Evolutionary conservation across 805 yeast genomes (phyloP), one percentile per base, ranked within the genome.

Genomic region (Hanseniaspora jakobsenii): DNA sequence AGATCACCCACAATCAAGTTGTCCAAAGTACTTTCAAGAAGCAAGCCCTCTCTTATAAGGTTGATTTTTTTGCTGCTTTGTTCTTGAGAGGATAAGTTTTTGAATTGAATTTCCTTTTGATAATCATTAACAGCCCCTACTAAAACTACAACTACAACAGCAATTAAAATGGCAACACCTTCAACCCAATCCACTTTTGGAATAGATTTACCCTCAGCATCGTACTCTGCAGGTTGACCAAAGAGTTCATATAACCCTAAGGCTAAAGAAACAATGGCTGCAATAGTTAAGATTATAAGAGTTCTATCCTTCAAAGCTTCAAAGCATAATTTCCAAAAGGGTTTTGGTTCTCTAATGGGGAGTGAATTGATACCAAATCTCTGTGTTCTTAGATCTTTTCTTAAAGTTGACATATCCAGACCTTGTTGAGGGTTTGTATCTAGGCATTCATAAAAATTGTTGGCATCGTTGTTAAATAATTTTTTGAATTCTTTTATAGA

Each of bases 141-240:
- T 2, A 84, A 51, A 4, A 89, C 95, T 27, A 91, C 97, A 48
- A 91, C 89, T 4, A 75, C 55, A 19, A 91, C 82, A 17, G 99
- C 99, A 3, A 81, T 81, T 53, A 91, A 73, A 57, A 91, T 91
- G 32, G 98, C 99, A 30, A 87, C 94, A 53, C 99, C 99, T 66
- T 91, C 99, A 38, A 93, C 95, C 96, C 97, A 91, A 55, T 89
- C 95, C 26, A 91, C 93, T 54, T 77, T 74, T 14, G 96, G 95
- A 45, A 77, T 60, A 17, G 75, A 67, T 18, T 75, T 69, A 22
- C 95, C 94, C 51, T 84, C 83, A 5, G 72, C 76, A 59, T 89
- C 95, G 53, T 72, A 73, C 56, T 75, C 76, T 0, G 83, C 69
- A 0, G 80, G 86, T 51, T 81, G 82, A 32, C 93, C 95, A 64